Base-by-base conservation (phyloP, 306 rosid genomes). In the Sophora flavescens region DNA sequence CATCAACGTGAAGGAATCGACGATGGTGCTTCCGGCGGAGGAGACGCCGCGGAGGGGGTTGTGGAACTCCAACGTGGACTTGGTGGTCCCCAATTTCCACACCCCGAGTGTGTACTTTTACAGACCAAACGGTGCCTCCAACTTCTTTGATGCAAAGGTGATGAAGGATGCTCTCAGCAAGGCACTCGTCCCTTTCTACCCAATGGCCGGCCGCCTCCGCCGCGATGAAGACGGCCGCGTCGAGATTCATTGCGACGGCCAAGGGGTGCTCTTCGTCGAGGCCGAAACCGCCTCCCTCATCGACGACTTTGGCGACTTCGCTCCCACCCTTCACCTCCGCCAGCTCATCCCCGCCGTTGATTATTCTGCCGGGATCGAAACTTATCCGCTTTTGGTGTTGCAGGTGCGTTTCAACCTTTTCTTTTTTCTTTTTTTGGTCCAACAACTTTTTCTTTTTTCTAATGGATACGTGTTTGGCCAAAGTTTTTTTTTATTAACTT, bases 51-150 rank as follows among this genome's bases (percentile, higher is more conserved):
- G 67, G 7, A 50, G 77, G 16, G 56, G 77, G 26, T 60, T 93
- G 22, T 93, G 98, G 98, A 90, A 90, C 78, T 85, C 98, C 2
- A 91, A 87, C 83, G 84, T 91, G 11, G 98, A 94, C 54, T 64
- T 90, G 38, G 96, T 94, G 59, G 84, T 87, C 9, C 86, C 96
- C 1, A 85, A 84, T 36, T 83, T 81, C 53, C 95, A 94, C 76
- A 90, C 94, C 0, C 97, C 98, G 0, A 88, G 94, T 50, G 93
- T 91, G 3, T 94, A 91, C 77, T 88, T 94, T 77, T 94, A 91
- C 69, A 61, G 89, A 15, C 75, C 88, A 2, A 83, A 70, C 26
- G 84, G 86, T 1, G 84, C 78, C 0, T 26, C 85, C 0, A 78
- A 91, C 36, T 93, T 89, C 81, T 91, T 93, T 16, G 93, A 90